Base-by-base conservation (phyloP, 768 basidiomycete genomes). In the Sporobolomyces phaffii region DNA sequence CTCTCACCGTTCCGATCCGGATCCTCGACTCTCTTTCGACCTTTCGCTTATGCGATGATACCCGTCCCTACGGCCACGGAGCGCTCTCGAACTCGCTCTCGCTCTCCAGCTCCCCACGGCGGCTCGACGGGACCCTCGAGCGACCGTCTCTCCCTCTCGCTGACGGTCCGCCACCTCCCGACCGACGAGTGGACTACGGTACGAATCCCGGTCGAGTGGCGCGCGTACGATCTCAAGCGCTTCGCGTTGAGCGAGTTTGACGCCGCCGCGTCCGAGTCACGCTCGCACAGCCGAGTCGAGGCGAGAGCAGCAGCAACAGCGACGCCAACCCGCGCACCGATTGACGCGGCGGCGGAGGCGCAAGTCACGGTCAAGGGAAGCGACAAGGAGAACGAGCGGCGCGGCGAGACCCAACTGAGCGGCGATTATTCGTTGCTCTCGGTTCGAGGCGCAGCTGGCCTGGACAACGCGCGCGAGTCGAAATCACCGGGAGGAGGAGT, bases 401-500 rank as follows among this genome's bases (percentile, higher is more conserved):
- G 52, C n/a, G 2, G 13, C 3, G 50, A 15, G 24, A 13, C 3
- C 33, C 33, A 34, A 29, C 17, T 20, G n/a, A 51, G 10, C 13
- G 7, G 31, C 20, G 29, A 9, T 33, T 29, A 51, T 7, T 33
- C 29, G 50, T 24, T 43, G 34, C 40, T 43, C 18, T 29, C 38
- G 34, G 54, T 43, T 17, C 40, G 5, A 56, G 15, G 4, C 22
- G 26, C n/a, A n/a, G n/a, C n/a, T n/a, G n/a, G n/a, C n/a, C n/a
- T n/a, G n/a, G n/a, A n/a, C n/a, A n/a, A n/a, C n/a, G n/a, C n/a
- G n/a, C n/a, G n/a, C n/a, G n/a, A n/a, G n/a, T n/a, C n/a, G n/a
- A n/a, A n/a, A n/a, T n/a, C n/a, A n/a, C n/a, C n/a, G 54, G 22
- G 41, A 45, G 56, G 45, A 18, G 43, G 31, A 58, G 56, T 58